Conservation (phyloP, 768 basidiomycete species). For the Xerocomus brunneocitrinus region DNA sequence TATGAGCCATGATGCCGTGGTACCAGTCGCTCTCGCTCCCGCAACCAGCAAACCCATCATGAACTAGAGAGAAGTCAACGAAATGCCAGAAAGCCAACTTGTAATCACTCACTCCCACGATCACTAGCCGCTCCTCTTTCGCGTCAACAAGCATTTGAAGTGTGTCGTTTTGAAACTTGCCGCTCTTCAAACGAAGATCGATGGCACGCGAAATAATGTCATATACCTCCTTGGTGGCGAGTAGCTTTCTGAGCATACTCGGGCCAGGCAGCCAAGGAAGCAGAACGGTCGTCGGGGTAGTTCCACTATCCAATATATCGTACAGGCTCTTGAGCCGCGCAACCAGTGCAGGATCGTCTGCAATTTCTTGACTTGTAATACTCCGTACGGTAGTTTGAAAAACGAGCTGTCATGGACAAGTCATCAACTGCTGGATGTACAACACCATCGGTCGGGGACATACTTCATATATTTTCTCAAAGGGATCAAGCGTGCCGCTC, state of each 20-base stretch:
- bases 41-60: slow-evolving; percentile 79
- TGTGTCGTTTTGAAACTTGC: slow-evolving; percentile 56
- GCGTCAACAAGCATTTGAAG: slow-evolving; percentile 71
- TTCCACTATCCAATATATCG: slow-evolving; percentile 63
- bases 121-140: slow-evolving; percentile 60
- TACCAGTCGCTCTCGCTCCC: slow-evolving; percentile 76
- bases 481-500: slow-evolving; percentile 65
- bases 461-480: slow-evolving; percentile 66
- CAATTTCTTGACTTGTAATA: slow-evolving; percentile 64
- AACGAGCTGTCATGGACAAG: slow-evolving; percentile 41
- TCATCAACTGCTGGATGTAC: not conserved
- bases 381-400: slow-evolving; percentile 73
- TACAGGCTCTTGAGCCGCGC: slow-evolving; percentile 60
- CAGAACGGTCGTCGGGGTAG: slow-evolving; percentile 68
- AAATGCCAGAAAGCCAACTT: slow-evolving; percentile 14
- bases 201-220: slow-evolving; percentile 60
- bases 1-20: slow-evolving; percentile 74
- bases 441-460: slow-evolving; percentile 13
- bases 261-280: slow-evolving; percentile 75
- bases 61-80: slow-evolving; percentile 46
- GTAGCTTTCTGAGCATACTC: slow-evolving; percentile 64
- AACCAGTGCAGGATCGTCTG: slow-evolving; percentile 59
- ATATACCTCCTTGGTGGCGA: slow-evolving; percentile 74
- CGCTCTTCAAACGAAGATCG: slow-evolving; percentile 52
- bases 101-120: slow-evolving; percentile 55